Percentiles rank a stretch among this genome's conserved stretches.
These are phyloP conservation scores for Batkoa obscura DNA, from an alignment of 371 early-diverging fungal genomes.

Conservation along the genomic window DNA sequence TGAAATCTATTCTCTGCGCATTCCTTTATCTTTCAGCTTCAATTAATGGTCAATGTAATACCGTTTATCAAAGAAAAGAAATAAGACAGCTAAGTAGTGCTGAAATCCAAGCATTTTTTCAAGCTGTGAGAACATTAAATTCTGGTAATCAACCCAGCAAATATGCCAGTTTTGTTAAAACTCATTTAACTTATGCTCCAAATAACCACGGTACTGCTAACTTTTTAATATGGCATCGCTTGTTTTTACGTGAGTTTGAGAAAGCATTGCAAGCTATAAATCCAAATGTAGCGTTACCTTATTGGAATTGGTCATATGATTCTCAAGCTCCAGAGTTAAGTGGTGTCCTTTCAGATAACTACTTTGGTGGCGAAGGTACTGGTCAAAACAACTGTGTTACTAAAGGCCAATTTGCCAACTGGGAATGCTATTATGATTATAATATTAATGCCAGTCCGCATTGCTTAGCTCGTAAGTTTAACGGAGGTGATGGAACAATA, in stretches of 20 bases:
- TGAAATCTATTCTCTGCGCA: no score
- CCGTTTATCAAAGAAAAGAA: neutral
- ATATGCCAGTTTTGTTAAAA: neutral
- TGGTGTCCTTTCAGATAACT: constrained; percentile 4
- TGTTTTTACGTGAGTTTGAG: neutral
- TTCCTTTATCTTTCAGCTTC: no score
- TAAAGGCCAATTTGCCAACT: neutral
- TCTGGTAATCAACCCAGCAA: neutral
- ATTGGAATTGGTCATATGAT: constrained; percentile 8
- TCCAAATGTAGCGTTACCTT: constrained; percentile 2
- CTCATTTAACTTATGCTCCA: neutral
- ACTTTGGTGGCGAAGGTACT: constrained; percentile 1
- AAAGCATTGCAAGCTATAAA: neutral
- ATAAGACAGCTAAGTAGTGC: neutral
- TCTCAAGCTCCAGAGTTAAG: constrained; percentile 8
- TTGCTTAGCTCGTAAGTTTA: constrained; percentile 3
- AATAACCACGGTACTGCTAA: neutral
- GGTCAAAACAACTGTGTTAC: neutral
- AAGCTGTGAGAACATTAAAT: neutral
- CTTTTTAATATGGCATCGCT: constrained; percentile 6
- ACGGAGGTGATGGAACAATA: constrained; percentile 6
- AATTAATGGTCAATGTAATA: neutral
- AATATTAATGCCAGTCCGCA: neutral
- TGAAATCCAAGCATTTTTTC: neutral
- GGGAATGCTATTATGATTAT: neutral